Evolutionary conservation across 805 yeast species (phyloP).

Genomic region (Candida qinlingensis): DNA sequence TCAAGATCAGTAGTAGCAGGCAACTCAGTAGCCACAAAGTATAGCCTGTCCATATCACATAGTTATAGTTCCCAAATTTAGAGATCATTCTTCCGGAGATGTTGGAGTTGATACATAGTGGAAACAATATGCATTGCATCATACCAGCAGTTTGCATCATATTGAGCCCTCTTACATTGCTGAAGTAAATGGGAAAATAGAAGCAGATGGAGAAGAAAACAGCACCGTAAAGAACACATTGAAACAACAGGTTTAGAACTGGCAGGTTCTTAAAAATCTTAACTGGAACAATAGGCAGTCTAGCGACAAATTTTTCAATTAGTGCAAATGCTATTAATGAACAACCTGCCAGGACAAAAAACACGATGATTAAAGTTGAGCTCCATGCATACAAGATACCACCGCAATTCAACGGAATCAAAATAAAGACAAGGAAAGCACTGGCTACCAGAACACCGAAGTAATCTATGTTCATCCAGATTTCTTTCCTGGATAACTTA

Average conservation of each 20-base stretch:
- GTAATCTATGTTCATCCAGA: constrained; percentile 44
- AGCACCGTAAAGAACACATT: constrained; percentile 44
- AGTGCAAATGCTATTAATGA: constrained; percentile 35
- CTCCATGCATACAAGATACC: constrained; percentile 47
- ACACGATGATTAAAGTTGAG: constrained; percentile 27
- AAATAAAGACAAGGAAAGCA: constrained; percentile 39
- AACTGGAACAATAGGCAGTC: constrained; percentile 50
- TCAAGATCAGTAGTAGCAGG: constrained; percentile 32
- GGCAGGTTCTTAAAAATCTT: constrained; percentile 33
- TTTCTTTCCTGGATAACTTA: constrained; percentile 29
- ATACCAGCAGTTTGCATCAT: constrained; percentile 8
- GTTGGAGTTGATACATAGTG: constrained; percentile 38
- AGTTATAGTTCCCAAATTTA: constrained; percentile 36
- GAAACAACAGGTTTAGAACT: constrained; percentile 31
- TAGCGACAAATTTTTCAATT: constrained; percentile 41
- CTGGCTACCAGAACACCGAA: constrained; percentile 43
- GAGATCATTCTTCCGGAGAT: constrained; percentile 43
- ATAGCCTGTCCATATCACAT: constrained; percentile 37
- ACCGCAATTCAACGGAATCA: constrained; percentile 53
- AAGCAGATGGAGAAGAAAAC: constrained; percentile 41
- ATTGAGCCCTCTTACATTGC: constrained; percentile 28
- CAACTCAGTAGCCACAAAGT: constrained; percentile 35
- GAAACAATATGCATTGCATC: constrained; percentile 37
- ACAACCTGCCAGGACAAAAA: constrained; percentile 30
- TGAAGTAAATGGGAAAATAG: constrained; percentile 42